Evolutionary conservation across 2,329 filamentous ascomycete species (phyloP), one percentile per base, ranked within the genome.

Genomic region (Alternaria arbusti): DNA sequence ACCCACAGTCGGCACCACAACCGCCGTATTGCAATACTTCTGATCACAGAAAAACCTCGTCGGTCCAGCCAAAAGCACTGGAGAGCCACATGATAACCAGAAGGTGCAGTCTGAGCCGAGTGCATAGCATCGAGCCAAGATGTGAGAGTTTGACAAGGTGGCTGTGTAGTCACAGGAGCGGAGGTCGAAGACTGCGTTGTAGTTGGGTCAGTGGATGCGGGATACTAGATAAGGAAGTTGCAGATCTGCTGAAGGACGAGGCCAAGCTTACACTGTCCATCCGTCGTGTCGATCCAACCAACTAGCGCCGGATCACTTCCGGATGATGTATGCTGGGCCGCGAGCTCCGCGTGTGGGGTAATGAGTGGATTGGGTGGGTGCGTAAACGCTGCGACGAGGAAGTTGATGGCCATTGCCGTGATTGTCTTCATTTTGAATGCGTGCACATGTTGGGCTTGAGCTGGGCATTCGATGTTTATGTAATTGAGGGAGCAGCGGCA

Each of bases 151-250:
- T 3, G 73, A 71, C 51, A 74, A 63, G 1, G 71, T 74, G 3
- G 66, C 68, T 5, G 72, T 68, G 57, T 51, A 74, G 61, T 74
- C 71, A 57, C 73, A 75, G 50, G 65, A 65, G 47, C 69, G 70
- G 10, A 57, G 28, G 56, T 70, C 66, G n/a, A 65, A 67, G 59
- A 71, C 72, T 74, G 51, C 7, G 12, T 36, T 40, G 10, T 25
- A 26, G 6, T 23, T 11, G 13, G 7, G 22, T 49, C 13, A 26
- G 36, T 40, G 15, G 36, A 17, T 7, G 5, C n/a, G 36, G 36
- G n/a, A 17, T 40, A 17, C 36, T 40, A 11, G n/a, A 40, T 17
- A 9, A 11, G 8, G 36, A 17, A 17, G 32, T 36, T n/a, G 8
- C 4, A 6, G 32, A n/a, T n/a, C 13, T 36, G 32, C 15, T 36